Conservation (phyloP, 495 filamentous ascomycete species). For the Cairneyella variabilis region DNA sequence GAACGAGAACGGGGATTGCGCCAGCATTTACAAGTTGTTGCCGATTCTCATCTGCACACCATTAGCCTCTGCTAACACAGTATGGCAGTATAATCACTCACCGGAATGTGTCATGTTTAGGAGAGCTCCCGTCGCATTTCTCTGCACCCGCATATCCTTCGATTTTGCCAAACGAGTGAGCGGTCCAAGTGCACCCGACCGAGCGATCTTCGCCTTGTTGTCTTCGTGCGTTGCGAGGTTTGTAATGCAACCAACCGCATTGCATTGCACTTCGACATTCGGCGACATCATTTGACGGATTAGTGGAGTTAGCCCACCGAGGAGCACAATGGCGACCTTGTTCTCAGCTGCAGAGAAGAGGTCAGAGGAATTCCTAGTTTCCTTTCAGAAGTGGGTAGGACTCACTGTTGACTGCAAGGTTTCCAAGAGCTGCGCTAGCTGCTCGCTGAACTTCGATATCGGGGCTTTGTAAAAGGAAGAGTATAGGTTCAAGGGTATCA, state of each 20-base stretch:
- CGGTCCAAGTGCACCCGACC: conserved; percentile 86
- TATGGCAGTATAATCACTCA: too few species aligned
- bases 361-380: too few species aligned
- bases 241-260: conserved; percentile 97
- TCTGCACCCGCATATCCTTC: conserved; percentile 97
- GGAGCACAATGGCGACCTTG: conserved; percentile 90
- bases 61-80: too few species aligned
- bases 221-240: conserved; percentile 98
- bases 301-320: conserved; percentile 85
- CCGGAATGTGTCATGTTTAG: conserved; percentile 99
- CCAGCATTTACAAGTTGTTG: conserved; percentile 95
- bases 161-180: conserved; percentile 91
- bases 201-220: conserved; percentile 97
- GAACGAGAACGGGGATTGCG: conserved; percentile 93
- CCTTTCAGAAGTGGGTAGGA: too few species aligned
- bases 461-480: conserved; percentile 88
- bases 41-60: conserved; percentile 86
- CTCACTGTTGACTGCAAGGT: conserved; percentile 94
- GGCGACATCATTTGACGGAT: conserved; percentile 98
- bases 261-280: conserved; percentile 99
- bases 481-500: conserved; percentile 91
- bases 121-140: conserved; percentile 93
- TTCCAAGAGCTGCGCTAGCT: conserved; percentile 92
- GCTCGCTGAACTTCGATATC: conserved; percentile 98
- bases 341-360: conserved; percentile 67